These are phyloP conservation scores for Ramaria sp. DNA, from an alignment of 768 basidiomycete species.

Conservation along the genomic window DNA sequence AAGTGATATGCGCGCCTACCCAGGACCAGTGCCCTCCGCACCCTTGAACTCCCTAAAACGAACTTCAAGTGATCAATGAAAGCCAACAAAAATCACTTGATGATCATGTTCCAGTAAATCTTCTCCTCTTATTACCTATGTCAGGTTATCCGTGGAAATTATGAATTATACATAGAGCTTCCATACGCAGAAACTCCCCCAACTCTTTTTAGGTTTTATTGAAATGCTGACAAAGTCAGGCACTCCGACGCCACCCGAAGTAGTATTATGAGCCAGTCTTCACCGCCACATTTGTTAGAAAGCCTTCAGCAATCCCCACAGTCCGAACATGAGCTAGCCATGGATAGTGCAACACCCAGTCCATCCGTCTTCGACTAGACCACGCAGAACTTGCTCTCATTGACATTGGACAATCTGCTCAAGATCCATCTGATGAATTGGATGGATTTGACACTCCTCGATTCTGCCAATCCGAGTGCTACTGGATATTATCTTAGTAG, in stretches of 20 bases:
- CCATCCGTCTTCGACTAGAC: slow-evolving; percentile 5
- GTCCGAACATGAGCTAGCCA: not conserved
- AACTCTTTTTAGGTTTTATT: too few relatives aligned
- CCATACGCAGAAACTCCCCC: too few relatives aligned
- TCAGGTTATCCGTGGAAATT: too few relatives aligned
- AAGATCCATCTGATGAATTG: slow-evolving; percentile 3
- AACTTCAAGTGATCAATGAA: too few relatives aligned
- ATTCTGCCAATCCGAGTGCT: not conserved
- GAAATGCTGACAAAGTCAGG: too few relatives aligned
- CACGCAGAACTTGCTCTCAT: slow-evolving; percentile 6
- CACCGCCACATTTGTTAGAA: too few relatives aligned
- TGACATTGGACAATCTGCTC: slow-evolving; percentile 8
- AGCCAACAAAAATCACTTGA: too few relatives aligned
- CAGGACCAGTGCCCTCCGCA: not conserved
- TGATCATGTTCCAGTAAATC: too few relatives aligned
- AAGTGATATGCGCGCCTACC: not conserved
- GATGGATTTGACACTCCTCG: slow-evolving; percentile 10
- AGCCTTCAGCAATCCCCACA: not conserved
- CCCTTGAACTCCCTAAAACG: not conserved
- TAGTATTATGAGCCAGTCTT: too few relatives aligned
- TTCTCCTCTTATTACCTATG: too few relatives aligned
- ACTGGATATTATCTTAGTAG: not conserved
- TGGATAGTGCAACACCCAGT: not conserved
- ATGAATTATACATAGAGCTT: too few relatives aligned
- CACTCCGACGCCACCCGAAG: too few relatives aligned